Evolutionary conservation across 805 yeast genomes (phyloP).

Genomic region (Candida silvicultrix): DNA sequence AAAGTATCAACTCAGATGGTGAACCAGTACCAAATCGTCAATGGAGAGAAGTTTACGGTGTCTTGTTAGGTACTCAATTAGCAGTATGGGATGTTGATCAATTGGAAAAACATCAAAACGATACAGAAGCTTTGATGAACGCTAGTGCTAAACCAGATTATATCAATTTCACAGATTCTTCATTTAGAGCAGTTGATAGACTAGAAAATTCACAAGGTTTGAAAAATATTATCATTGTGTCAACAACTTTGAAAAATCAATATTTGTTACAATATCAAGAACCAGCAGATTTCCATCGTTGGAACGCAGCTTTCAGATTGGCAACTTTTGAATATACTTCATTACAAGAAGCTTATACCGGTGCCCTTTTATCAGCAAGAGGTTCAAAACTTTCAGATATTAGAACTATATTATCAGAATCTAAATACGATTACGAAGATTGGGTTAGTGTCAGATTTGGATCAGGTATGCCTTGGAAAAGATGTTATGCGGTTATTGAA

Average conservation of each 20-base stretch:
- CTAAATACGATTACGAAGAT: constrained; percentile 82
- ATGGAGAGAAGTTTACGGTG: constrained; percentile 94
- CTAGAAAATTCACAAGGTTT: constrained; percentile 62
- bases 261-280: constrained; percentile 74
- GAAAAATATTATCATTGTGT: constrained; percentile 72
- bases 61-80: constrained; percentile 81
- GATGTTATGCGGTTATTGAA: constrained; percentile 86
- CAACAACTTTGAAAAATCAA: constrained; percentile 89
- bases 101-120: constrained; percentile 43
- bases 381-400: constrained; percentile 87
- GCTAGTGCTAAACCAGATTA: constrained; percentile 77
- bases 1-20: constrained; percentile 79
- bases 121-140: constrained; percentile 39
- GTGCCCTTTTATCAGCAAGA: constrained; percentile 85
- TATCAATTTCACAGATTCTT: constrained; percentile 86
- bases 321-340: constrained; percentile 75
- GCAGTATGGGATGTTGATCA: constrained; percentile 87
- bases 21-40: constrained; percentile 66
- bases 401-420: constrained; percentile 74
- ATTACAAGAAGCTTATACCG: constrained; percentile 94
- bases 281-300: constrained; percentile 53
- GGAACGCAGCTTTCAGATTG: constrained; percentile 82
- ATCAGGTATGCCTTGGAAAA: constrained; percentile 95
- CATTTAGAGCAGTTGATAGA: constrained; percentile 62
- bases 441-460: constrained; percentile 96